Percentiles rank a stretch among this genome's conserved stretches.
Conservation (phyloP, 805 yeast species). For the Metschnikowia rubicola region DNA sequence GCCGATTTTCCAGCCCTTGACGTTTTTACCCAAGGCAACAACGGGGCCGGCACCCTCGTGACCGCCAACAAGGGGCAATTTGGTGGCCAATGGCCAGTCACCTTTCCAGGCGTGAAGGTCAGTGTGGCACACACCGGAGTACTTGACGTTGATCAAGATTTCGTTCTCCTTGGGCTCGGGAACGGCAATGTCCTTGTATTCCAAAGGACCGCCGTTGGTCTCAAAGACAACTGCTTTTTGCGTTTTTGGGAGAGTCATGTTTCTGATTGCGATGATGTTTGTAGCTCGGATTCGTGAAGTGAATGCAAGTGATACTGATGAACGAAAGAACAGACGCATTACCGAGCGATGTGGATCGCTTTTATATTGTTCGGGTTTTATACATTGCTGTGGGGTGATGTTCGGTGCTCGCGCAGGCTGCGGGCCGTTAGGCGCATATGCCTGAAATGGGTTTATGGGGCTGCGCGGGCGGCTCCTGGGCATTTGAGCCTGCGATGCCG, state of each 20-base stretch:
- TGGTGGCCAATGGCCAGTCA: slow-evolving; percentile 45
- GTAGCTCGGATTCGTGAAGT: slow-evolving; percentile 1
- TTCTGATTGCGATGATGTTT: slow-evolving; percentile 7
- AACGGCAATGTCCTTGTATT: slow-evolving; percentile 39
- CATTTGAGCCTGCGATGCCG: too few species aligned
- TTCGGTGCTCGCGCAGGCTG: neutral
- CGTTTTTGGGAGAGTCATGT: slow-evolving; percentile 32
- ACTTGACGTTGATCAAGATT: slow-evolving; percentile 41
- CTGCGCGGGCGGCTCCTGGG: too few species aligned
- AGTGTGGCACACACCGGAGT: slow-evolving; percentile 47
- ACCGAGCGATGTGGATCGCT: neutral
- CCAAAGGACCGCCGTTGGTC: slow-evolving; percentile 40
- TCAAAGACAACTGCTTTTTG: slow-evolving; percentile 44
- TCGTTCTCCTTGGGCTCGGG: slow-evolving; percentile 41
- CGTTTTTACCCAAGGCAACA: slow-evolving; percentile 40
- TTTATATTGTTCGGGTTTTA: neutral
- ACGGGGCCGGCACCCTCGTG: slow-evolving; percentile 50
- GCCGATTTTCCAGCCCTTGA: slow-evolving; percentile 42
- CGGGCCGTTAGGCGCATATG: neutral
- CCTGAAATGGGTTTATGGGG: too few species aligned
- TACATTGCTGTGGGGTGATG: slow-evolving; percentile 3
- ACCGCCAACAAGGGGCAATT: slow-evolving; percentile 46
- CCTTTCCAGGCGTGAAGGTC: slow-evolving; percentile 48
- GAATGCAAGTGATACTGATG: slow-evolving; percentile 3
- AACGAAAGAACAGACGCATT: neutral